These are phyloP conservation scores for Suillus tomentosus DNA, from an alignment of 768 basidiomycete genomes.

Conservation along the genomic window DNA sequence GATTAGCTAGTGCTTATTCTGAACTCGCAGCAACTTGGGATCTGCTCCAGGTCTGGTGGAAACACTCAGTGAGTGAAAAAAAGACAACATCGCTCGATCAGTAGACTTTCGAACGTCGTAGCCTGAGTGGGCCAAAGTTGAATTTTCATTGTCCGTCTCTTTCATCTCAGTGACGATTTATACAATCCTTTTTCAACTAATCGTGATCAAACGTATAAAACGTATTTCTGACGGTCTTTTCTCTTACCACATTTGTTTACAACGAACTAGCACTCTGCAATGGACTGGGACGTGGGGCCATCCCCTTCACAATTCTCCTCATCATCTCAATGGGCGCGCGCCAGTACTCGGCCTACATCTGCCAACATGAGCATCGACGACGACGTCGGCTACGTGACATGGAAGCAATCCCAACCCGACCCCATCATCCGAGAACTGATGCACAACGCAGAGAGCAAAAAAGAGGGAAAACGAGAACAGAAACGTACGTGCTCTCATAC, in stretches of 20 bases:
- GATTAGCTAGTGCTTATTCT: background rate
- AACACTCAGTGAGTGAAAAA: background rate
- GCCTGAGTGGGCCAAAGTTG: background rate
- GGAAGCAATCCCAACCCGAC: slow-evolving; percentile 2
- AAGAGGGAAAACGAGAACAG: background rate
- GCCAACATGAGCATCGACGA: background rate
- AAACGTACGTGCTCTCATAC: background rate
- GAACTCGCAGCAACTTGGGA: background rate
- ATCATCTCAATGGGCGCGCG: slow-evolving; percentile 6
- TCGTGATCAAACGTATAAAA: slow-evolving; percentile 2
- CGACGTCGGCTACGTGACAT: background rate
- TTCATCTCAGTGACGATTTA: background rate
- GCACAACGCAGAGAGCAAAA: background rate
- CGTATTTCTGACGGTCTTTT: background rate
- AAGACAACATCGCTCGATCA: too few species aligned
- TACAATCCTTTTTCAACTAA: background rate
- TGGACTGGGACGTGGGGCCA: slow-evolving; percentile 5
- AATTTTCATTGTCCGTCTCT: background rate
- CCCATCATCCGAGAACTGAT: background rate
- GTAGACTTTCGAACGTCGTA: too few species aligned
- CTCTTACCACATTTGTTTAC: background rate
- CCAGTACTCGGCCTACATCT: background rate
- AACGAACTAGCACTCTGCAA: background rate
- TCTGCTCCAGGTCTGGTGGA: background rate
- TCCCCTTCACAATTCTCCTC: slow-evolving; percentile 7